Conservation (phyloP, 2,329 filamentous ascomycete genomes). For the Beauveria sp. region DNA sequence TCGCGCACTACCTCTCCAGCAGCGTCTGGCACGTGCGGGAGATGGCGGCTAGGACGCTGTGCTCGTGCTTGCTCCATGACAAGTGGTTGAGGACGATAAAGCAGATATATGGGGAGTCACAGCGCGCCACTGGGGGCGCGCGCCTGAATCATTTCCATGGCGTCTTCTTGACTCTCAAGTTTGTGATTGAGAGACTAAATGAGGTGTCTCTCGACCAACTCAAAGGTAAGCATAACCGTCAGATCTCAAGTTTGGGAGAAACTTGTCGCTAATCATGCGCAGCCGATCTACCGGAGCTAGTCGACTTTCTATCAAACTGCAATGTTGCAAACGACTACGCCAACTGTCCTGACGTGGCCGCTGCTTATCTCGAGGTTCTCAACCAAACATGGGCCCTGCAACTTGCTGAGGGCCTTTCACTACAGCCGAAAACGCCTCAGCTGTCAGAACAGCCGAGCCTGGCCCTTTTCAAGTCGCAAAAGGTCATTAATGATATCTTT, state of each 20-base stretch:
- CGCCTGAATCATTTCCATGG: slow-evolving; percentile 52
- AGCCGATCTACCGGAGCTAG: slow-evolving; percentile 26
- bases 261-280: slow-evolving; percentile 13
- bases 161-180: slow-evolving; percentile 47
- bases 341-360: slow-evolving; percentile 34
- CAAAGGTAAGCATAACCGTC: slow-evolving; percentile 29
- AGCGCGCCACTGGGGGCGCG: slow-evolving; percentile 17
- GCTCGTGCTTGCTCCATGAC: slow-evolving; percentile 49
- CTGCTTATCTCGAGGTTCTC: slow-evolving; percentile 39
- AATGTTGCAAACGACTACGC: slow-evolving; percentile 19
- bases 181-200: slow-evolving; percentile 45
- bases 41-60: slow-evolving; percentile 68
- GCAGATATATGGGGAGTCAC: slow-evolving; percentile 25
- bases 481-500: slow-evolving; percentile 30
- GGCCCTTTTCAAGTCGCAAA: slow-evolving; percentile 34
- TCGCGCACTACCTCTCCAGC: slow-evolving; percentile 58
- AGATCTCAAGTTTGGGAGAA: background rate
- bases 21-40: slow-evolving; percentile 75
- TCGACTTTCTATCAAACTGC: slow-evolving; percentile 21
- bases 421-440: slow-evolving; percentile 16
- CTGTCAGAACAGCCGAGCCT: slow-evolving; percentile 18
- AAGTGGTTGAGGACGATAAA: slow-evolving; percentile 39
- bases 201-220: slow-evolving; percentile 38
- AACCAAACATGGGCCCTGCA: slow-evolving; percentile 33
- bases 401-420: slow-evolving; percentile 13